These are phyloP conservation scores for Pyrenochaeta sp. DNA, from an alignment of 2,329 filamentous ascomycete species.

Conservation along the genomic window DNA sequence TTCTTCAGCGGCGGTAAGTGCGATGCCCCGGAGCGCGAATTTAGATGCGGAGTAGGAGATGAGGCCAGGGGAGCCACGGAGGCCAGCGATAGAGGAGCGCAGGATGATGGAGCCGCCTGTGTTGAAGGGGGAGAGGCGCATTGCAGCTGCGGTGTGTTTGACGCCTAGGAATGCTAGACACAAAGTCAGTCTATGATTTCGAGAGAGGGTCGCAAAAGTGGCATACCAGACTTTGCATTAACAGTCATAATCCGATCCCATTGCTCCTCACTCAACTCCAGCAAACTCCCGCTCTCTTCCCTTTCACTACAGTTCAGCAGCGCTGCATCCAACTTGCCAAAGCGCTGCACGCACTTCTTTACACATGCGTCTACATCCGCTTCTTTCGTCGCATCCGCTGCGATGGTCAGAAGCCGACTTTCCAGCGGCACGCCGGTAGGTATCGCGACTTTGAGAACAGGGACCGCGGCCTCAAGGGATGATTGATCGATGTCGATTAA, in stretches of 20 bases:
- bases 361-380: slow-evolving; percentile 36
- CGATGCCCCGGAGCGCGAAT: slow-evolving; percentile 51
- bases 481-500: slow-evolving; percentile 46
- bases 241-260: slow-evolving; percentile 49
- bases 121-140: slow-evolving; percentile 32
- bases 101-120: slow-evolving; percentile 51
- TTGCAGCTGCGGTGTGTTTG: slow-evolving; percentile 47
- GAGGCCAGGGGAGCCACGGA: slow-evolving; percentile 49
- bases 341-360: slow-evolving; percentile 36
- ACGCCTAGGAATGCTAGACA: slow-evolving; percentile 47
- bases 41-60: slow-evolving; percentile 49
- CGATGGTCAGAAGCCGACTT: slow-evolving; percentile 41
- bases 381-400: slow-evolving; percentile 48
- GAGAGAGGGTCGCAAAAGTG: background rate
- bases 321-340: slow-evolving; percentile 38
- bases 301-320: slow-evolving; percentile 40
- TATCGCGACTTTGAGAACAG: slow-evolving; percentile 34
- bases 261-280: slow-evolving; percentile 48
- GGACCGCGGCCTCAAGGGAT: slow-evolving; percentile 36
- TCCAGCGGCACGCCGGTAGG: slow-evolving; percentile 35
- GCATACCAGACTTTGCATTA: slow-evolving; percentile 50
- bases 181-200: slow-evolving; percentile 9
- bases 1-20: slow-evolving; percentile 50
- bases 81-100: slow-evolving; percentile 51
- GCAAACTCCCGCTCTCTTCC: slow-evolving; percentile 39